Conservation (phyloP, 1,139 yeast genomes). For the Nadsonia commutata region DNA sequence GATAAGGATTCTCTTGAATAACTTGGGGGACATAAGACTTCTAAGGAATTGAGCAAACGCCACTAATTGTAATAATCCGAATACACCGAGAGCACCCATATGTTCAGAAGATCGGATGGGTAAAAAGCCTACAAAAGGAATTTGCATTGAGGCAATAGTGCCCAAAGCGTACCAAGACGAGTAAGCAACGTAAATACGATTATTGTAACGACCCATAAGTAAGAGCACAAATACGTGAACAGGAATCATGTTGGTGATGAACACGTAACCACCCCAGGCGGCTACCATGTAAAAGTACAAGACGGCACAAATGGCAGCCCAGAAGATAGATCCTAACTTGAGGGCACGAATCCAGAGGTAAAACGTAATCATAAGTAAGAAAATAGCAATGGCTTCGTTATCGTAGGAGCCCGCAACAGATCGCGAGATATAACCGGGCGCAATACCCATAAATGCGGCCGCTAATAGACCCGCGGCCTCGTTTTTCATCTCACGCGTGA, state of each 20-base stretch:
- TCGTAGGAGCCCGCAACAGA: conserved; percentile 98
- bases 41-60: conserved; percentile 76
- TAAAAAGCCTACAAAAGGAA: conserved; percentile 94
- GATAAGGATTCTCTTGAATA: conserved; percentile 59
- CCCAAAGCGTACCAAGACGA: conserved; percentile 96
- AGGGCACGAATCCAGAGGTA: conserved; percentile 91
- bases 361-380: conserved; percentile 87
- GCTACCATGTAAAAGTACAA: conserved; percentile 97
- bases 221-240: conserved; percentile 83
- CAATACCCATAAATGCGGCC: conserved; percentile 92
- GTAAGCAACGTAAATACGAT: conserved; percentile 75
- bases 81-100: conserved; percentile 96
- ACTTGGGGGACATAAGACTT: conserved; percentile 54
- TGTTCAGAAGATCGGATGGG: conserved; percentile 97
- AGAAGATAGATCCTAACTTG: conserved; percentile 78
- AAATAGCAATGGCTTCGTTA: conserved; percentile 97
- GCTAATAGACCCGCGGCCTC: conserved; percentile 81
- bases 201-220: conserved; percentile 87
- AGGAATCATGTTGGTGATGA: conserved; percentile 94
- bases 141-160: conserved; percentile 95
- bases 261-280: conserved; percentile 99
- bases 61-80: conserved; percentile 84
- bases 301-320: conserved; percentile 72
- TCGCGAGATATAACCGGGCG: conserved; percentile 96
- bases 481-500: conserved; percentile 84